Conservation (phyloP, 1,284 basidiomycete species). For the Fistulinella cinereoalba region DNA sequence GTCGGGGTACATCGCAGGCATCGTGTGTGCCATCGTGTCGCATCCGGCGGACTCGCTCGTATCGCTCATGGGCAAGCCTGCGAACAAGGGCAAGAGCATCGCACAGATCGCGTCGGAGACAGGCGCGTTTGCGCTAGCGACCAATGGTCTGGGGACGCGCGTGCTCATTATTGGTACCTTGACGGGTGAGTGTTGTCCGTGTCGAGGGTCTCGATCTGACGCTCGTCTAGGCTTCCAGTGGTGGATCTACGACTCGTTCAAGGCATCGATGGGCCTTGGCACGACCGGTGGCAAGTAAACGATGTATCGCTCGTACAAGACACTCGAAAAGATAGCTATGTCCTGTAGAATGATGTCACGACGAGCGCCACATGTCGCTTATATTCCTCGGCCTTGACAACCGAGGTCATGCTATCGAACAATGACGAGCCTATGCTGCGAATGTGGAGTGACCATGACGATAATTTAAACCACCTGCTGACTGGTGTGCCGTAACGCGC, state of each 20-base stretch:
- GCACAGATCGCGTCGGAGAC: constrained; percentile 68
- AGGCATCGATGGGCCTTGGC: constrained; percentile 74
- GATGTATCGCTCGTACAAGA: too few relatives aligned
- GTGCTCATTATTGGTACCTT: constrained; percentile 80
- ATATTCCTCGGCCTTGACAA: too few relatives aligned
- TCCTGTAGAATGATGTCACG: too few relatives aligned
- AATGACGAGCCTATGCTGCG: too few relatives aligned
- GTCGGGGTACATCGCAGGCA: constrained; percentile 80
- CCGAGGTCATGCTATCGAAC: too few relatives aligned
- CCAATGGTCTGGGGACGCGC: constrained; percentile 79
- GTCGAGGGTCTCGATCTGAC: not conserved
- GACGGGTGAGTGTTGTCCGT: constrained; percentile 47
- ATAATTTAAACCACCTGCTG: too few relatives aligned
- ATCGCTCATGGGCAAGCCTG: constrained; percentile 73
- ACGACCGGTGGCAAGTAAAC: constrained; percentile 80
- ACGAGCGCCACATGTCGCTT: too few relatives aligned
- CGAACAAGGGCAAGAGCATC: constrained; percentile 73
- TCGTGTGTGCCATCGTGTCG: constrained; percentile 79
- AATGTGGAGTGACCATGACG: too few relatives aligned
- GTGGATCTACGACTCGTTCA: constrained; percentile 87
- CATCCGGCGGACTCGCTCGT: constrained; percentile 81
- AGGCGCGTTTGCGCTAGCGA: constrained; percentile 58
- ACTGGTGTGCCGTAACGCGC: too few relatives aligned
- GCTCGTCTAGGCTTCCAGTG: constrained; percentile 67
- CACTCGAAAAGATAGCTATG: too few relatives aligned